Evolutionary conservation across 306 rosid species (phyloP).

Genomic region (Inga laurina): DNA sequence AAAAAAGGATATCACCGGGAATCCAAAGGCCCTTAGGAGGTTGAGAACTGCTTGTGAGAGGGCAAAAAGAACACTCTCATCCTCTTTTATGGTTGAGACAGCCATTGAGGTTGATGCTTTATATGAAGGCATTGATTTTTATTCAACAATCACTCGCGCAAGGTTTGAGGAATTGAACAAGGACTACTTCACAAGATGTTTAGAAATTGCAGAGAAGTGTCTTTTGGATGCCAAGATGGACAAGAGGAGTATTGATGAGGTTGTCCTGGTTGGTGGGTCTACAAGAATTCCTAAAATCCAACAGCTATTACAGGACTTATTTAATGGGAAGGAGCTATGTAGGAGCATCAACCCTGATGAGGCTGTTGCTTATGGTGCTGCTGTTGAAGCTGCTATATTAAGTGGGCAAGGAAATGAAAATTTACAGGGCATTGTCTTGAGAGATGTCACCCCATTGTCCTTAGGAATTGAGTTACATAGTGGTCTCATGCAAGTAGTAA

Average conservation of each 20-base stretch:
- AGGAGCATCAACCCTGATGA: too few relatives aligned
- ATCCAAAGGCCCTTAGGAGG: too few relatives aligned
- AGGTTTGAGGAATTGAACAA: background rate
- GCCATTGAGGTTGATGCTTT: background rate
- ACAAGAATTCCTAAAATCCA: too few relatives aligned
- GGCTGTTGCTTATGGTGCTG: background rate
- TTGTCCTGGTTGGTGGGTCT: background rate
- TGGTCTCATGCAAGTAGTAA: conserved; percentile 23
- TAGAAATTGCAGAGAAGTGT: background rate
- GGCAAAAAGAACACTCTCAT: background rate
- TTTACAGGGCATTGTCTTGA: background rate
- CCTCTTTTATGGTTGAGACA: background rate
- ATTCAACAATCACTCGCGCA: background rate
- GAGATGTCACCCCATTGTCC: conserved; percentile 57
- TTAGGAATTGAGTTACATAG: conserved; percentile 59
- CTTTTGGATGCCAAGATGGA: background rate
- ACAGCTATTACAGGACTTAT: too few relatives aligned
- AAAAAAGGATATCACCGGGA: too few relatives aligned
- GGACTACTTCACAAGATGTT: background rate
- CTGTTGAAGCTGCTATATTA: background rate
- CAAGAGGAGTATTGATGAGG: background rate
- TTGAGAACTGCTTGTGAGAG: background rate
- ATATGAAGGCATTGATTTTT: background rate
- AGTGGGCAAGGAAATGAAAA: background rate
- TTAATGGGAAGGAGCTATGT: too few relatives aligned